Evolutionary conservation across 169 alveolate genomes (phyloP).

Genomic region (Cryptosporidium baileyi): DNA sequence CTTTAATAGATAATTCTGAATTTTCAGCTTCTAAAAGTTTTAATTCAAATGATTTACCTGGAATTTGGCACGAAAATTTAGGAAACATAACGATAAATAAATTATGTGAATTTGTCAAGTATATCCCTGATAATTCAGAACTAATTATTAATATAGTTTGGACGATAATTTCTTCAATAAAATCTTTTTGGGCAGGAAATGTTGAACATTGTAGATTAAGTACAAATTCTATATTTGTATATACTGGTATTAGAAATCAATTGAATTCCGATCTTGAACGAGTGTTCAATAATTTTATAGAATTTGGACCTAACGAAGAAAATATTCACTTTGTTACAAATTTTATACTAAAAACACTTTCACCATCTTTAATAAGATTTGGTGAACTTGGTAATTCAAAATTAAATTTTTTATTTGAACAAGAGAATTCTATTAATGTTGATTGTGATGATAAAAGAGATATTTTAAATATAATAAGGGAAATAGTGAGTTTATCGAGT

Average conservation of each 20-base stretch:
- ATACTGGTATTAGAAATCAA: slow-evolving; percentile 23
- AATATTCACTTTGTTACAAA: slow-evolving; percentile 6
- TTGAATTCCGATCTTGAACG: background rate
- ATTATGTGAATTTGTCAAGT: background rate
- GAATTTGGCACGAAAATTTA: slow-evolving; percentile 53
- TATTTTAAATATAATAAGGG: background rate
- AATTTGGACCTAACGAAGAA: background rate
- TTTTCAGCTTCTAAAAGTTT: background rate
- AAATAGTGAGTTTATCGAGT: background rate
- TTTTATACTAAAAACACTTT: background rate
- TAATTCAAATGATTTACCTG: slow-evolving; percentile 3
- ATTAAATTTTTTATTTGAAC: background rate
- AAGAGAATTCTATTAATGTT: background rate
- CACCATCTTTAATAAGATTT: slow-evolving; percentile 40
- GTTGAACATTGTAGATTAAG: slow-evolving; percentile 31
- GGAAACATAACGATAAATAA: slow-evolving; percentile 13
- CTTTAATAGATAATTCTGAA: background rate
- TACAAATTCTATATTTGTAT: background rate
- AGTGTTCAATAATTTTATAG: background rate
- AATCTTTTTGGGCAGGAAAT: slow-evolving; percentile 48
- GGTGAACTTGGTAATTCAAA: slow-evolving; percentile 20
- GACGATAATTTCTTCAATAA: slow-evolving; percentile 21
- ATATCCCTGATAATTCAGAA: slow-evolving; percentile 23
- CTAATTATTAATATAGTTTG: slow-evolving; percentile 19
- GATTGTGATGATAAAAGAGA: slow-evolving; percentile 11